Conservation (phyloP, 163 green algal genomes). For the Trebouxia gelatinosa region DNA sequence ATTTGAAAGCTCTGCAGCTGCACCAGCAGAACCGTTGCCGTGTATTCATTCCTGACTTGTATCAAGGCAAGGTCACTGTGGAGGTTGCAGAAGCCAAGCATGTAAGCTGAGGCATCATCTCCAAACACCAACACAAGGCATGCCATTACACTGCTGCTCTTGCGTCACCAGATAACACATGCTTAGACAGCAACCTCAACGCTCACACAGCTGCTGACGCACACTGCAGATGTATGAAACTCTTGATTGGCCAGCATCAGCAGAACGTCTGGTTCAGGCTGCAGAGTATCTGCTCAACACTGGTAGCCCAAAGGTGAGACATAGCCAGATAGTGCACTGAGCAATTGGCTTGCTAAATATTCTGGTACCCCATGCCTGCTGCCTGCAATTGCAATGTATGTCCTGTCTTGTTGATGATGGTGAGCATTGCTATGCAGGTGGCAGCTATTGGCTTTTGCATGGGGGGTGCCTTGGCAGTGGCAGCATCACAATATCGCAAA, state of each 20-base stretch:
- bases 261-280: conserved; percentile 71
- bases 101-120: conserved; percentile 36
- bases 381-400: background rate
- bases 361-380: too few relatives aligned
- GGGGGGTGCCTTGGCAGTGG: conserved; percentile 78
- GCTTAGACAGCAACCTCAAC: background rate
- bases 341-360: background rate
- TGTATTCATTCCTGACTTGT: conserved; percentile 59
- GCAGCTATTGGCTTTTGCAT: conserved; percentile 80
- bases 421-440: conserved; percentile 38
- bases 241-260: conserved; percentile 73
- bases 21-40: conserved; percentile 12
- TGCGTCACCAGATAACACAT: background rate
- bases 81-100: conserved; percentile 75
- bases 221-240: conserved; percentile 65
- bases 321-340: background rate
- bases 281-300: conserved; percentile 61
- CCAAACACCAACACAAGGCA: background rate
- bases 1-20: conserved; percentile 21
- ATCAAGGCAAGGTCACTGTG: conserved; percentile 80
- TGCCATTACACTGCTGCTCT: background rate
- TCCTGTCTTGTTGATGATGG: background rate
- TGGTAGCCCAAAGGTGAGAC: conserved; percentile 36
- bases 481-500: conserved; percentile 62
- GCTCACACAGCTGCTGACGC: background rate